A percentile compares a stretch with the other conserved stretches of the same genome.
Evolutionary conservation across 2,329 filamentous ascomycete species (phyloP).

Genomic region (Colletotrichum sansevieriae): DNA sequence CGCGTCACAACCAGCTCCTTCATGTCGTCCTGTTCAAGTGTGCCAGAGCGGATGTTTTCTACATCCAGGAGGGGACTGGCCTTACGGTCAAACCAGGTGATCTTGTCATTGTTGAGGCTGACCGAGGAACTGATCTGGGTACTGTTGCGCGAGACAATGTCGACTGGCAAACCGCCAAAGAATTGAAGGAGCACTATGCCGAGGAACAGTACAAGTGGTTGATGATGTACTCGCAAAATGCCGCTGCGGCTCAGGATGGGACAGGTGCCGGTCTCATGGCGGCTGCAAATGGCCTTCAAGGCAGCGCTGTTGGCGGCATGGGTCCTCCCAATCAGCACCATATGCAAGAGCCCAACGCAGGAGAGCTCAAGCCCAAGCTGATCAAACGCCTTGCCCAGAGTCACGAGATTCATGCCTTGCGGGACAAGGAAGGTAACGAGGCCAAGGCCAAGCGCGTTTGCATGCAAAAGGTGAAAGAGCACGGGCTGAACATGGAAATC

Average conservation of each 20-base stretch:
- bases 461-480: slow-evolving; percentile 95
- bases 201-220: slow-evolving; percentile 98
- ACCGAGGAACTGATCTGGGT: slow-evolving; percentile 94
- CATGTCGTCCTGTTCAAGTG: slow-evolving; percentile 98
- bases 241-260: slow-evolving; percentile 71
- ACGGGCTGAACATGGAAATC: slow-evolving; percentile 97
- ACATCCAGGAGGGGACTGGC: slow-evolving; percentile 95
- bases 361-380: slow-evolving; percentile 92
- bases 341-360: slow-evolving; percentile 76
- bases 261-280: slow-evolving; percentile 73
- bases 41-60: slow-evolving; percentile 94
- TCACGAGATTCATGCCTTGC: slow-evolving; percentile 88
- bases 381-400: slow-evolving; percentile 95
- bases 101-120: slow-evolving; percentile 96
- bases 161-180: slow-evolving; percentile 87
- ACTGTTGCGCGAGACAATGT: slow-evolving; percentile 92
- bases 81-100: slow-evolving; percentile 91
- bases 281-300: slow-evolving; percentile 72
- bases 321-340: slow-evolving; percentile 80
- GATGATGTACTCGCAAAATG: slow-evolving; percentile 96
- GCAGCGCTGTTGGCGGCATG: slow-evolving; percentile 82
- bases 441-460: slow-evolving; percentile 97
- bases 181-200: slow-evolving; percentile 89
- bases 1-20: slow-evolving; percentile 76
- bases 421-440: slow-evolving; percentile 97